Evolutionary conservation across 2,329 filamentous ascomycete genomes (phyloP).

Genomic region (Hypoxylon sp.): DNA sequence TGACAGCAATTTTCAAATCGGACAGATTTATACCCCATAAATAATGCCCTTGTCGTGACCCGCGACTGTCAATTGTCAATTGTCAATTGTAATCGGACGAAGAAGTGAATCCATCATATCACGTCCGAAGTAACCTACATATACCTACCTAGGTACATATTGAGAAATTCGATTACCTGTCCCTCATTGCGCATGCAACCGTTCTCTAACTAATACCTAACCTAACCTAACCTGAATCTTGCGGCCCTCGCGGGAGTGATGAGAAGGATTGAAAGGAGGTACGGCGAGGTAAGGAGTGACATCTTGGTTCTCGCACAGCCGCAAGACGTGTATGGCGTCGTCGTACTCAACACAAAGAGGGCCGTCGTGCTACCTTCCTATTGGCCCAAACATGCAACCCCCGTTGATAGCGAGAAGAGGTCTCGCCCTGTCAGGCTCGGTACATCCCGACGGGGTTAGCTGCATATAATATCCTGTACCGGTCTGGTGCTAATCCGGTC

Average conservation of each 20-base stretch:
- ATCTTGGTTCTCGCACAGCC: slow-evolving; percentile 31
- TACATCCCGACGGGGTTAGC: slow-evolving; percentile 44
- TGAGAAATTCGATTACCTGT: slow-evolving; percentile 24
- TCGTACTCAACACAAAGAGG: slow-evolving; percentile 1
- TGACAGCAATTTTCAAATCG: slow-evolving; percentile 1
- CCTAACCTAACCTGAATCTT: slow-evolving; percentile 22
- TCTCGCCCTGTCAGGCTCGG: slow-evolving; percentile 44
- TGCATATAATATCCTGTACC: slow-evolving; percentile 40
- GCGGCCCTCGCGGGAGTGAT: slow-evolving; percentile 10
- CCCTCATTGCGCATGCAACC: slow-evolving; percentile 21
- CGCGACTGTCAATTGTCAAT: neutral
- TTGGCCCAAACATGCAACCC: slow-evolving; percentile 12
- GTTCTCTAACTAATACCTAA: slow-evolving; percentile 17
- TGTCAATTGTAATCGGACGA: slow-evolving; percentile 35
- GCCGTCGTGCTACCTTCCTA: neutral
- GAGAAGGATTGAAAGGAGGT: slow-evolving; percentile 10
- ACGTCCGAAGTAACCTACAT: slow-evolving; percentile 8
- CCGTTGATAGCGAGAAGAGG: slow-evolving; percentile 26
- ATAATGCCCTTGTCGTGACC: neutral
- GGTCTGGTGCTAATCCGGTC: slow-evolving; percentile 54
- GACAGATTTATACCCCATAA: neutral
- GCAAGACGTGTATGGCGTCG: slow-evolving; percentile 11
- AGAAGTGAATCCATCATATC: slow-evolving; percentile 8
- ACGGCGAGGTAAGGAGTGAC: neutral
- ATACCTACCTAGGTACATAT: neutral